Evolutionary conservation across 768 basidiomycete genomes (phyloP), one percentile per base, ranked within the genome.

Genomic region (Suillus plorans): DNA sequence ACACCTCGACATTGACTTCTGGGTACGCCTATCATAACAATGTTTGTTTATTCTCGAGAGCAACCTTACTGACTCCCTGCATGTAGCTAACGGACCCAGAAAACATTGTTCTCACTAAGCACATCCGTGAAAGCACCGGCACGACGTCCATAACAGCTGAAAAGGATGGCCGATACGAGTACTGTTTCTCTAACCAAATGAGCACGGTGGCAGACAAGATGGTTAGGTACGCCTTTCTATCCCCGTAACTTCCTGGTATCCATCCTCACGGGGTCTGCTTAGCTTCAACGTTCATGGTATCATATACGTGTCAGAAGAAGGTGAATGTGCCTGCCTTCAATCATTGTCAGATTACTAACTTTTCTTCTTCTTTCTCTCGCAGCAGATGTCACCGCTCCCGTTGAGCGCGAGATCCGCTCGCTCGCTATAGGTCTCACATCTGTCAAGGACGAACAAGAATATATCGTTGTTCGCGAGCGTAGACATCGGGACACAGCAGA

Each of bases 161-260:
- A 65, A 85, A 82, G 71, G 91, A 97, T 69, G 97, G 97, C 0
- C 82, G 94, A 58, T 88, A 95, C 73, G 90, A 94, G 71, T 97
- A 98, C 72, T 99, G 97, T 80, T 99, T 99, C 85, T 97, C 95
- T 37, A 99, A 99, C 76, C 94, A 95, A 77, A 98, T 99, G 97
- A 95, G 92, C 72, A 88, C 94, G 34, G 90, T 98, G 71, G 91
- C 95, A 55, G 94, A 97, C 80, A 99, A 99, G 79, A 87, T 92
- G 69, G 89, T 99, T 73, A 95, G 91, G 95, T 95, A 60, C 56
- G 36, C 49, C 56, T 59, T 20, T 47, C 22, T 4, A 18, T 42
- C 20, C 45, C 31, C 18, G n/a, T 20, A 47, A 62, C 31, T 65
- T 34, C 50, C 52, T 59, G 22, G 49, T 42, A 41, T 56, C 31